A percentile compares a stretch with the other conserved stretches of the same genome.
These are phyloP conservation scores for Rhodosorus marinus DNA, from an alignment of 23 red algal species.

Conservation along the genomic window DNA sequence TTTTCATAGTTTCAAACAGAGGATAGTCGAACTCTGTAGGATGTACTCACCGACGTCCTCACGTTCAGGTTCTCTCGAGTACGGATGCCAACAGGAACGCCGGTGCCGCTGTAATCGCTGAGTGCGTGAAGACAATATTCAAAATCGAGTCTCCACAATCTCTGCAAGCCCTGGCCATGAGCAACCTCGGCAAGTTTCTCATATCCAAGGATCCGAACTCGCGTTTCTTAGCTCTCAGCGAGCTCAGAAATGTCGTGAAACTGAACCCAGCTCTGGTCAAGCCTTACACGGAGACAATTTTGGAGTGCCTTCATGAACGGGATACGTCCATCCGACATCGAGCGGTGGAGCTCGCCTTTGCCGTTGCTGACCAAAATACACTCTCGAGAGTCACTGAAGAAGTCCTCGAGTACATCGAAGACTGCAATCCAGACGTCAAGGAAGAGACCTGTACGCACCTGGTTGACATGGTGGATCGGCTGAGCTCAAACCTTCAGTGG, in stretches of 20 bases:
- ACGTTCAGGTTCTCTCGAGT: slow-evolving; percentile 23
- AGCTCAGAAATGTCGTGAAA: slow-evolving; percentile 21
- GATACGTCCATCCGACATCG: slow-evolving; percentile 58
- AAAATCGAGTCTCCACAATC: slow-evolving; percentile 9
- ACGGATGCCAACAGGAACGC: slow-evolving; percentile 26
- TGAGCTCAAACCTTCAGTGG: slow-evolving; percentile 22
- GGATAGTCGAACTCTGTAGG: no score
- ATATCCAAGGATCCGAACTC: slow-evolving; percentile 64
- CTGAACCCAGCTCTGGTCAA: slow-evolving; percentile 10
- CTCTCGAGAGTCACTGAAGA: slow-evolving; percentile 19
- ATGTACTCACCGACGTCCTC: slow-evolving; percentile 29
- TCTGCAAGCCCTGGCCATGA: slow-evolving; percentile 10
- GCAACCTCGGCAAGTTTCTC: slow-evolving; percentile 33
- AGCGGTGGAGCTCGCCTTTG: slow-evolving; percentile 49
- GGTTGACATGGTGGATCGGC: background rate
- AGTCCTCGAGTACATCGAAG: slow-evolving; percentile 37
- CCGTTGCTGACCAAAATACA: slow-evolving; percentile 32
- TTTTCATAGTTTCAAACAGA: no score
- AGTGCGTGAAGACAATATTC: slow-evolving; percentile 55
- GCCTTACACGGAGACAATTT: slow-evolving; percentile 36
- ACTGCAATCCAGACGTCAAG: slow-evolving; percentile 8
- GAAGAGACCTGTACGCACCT: no score
- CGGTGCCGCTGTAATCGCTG: slow-evolving; percentile 51
- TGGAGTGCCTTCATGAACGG: slow-evolving; percentile 41
- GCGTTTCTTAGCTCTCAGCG: slow-evolving; percentile 50